Conservation (phyloP, 306 rosid genomes). For the Quercus cerris region DNA sequence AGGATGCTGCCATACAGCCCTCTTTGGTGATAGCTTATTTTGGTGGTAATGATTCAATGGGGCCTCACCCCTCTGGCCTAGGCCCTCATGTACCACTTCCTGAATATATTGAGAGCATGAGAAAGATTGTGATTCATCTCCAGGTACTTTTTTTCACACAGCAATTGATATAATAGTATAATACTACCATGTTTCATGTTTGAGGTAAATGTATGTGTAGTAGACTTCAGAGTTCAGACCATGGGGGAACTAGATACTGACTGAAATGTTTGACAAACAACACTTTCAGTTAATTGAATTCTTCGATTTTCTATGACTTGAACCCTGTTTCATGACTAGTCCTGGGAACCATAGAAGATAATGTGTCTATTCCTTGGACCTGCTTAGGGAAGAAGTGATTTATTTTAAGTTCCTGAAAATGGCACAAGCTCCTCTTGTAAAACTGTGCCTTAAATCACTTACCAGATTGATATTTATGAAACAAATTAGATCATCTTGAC, state of each 20-base stretch:
- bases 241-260: not conserved
- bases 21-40: constrained; percentile 86
- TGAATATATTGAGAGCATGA: constrained; percentile 75
- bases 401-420: not conserved
- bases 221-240: not conserved
- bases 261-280: not conserved
- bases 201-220: not conserved
- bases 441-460: not conserved
- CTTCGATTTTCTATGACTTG: not conserved
- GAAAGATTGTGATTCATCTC: constrained; percentile 65
- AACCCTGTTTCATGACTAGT: not conserved
- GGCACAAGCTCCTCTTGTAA: not conserved
- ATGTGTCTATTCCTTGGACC: not conserved
- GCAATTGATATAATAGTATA: not conserved
- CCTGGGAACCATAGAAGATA: not conserved
- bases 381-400: not conserved
- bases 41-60: constrained; percentile 97
- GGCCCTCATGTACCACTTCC: constrained; percentile 95
- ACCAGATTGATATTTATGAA: not conserved
- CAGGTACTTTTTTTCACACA: constrained; percentile 47
- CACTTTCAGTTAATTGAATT: not conserved
- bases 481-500: not conserved
- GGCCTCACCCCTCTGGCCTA: constrained; percentile 77
- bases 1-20: constrained; percentile 81
- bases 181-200: not conserved